Base-by-base conservation (phyloP, 345 rosid genomes). In the Viola odorata region DNA sequence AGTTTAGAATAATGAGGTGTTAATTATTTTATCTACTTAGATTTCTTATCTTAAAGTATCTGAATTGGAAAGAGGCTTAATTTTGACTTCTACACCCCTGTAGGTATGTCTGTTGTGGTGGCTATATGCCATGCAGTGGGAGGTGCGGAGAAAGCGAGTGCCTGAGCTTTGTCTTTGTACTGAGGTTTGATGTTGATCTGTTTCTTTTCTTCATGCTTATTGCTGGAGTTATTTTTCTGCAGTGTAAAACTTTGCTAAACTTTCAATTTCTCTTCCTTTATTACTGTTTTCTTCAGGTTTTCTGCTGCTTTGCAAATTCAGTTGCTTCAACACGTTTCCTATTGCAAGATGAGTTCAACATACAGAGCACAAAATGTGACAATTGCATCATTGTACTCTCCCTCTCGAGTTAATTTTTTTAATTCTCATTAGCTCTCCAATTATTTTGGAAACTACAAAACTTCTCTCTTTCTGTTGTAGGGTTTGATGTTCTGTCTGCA, bases 291-390 rank as follows among this genome's bases (percentile, higher is more conserved):
- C 38, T 60, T 57, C 77, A 77, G 84, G 82, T 79, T 12, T 38
- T 58, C 48, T 68, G 69, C 52, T 84, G 79, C 75, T 69, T 75
- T 49, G 12, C 62, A 7, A 81, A 54, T 61, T 80, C 85, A 32
- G 96, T 88, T 4, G 80, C 89, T 15, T 84, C 96, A 0, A 88
- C 96, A 15, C 88, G 96, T 37, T 88, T 81, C 63, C 77, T 85
- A 56, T 68, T 88, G 74, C 92, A 88, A 74, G 96, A 88, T 53
- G 96, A 89, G 67, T 78, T 84, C 79, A 77, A 84, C 63, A 81
- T 89, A 36, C 85, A 81, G 65, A 89, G 90, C 3, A 82, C 92
- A 2, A 58, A 70, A 52, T 84, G 96, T 64, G 96, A 89, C 75
- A 86, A 86, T 60, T 89, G 92, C 75, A 84, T 89, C 69, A 81